These are phyloP conservation scores for Diaporthe amygdali DNA, from an alignment of 2,329 filamentous ascomycete genomes.

Conservation along the genomic window DNA sequence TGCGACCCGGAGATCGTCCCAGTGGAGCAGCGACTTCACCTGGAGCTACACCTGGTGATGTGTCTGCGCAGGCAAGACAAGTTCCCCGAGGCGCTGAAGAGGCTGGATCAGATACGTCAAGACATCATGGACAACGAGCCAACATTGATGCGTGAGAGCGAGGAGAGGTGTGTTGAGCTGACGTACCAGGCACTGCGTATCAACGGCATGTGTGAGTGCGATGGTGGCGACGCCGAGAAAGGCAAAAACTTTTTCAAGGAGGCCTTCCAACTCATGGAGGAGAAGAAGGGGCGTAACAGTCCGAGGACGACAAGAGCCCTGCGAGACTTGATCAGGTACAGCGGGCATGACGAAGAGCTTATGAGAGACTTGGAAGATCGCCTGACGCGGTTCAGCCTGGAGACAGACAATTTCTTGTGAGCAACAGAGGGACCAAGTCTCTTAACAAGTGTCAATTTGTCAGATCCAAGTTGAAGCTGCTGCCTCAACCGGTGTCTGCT, in stretches of 20 bases:
- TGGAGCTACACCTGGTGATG: slow-evolving; percentile 20
- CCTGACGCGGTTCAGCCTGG: neutral
- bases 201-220: slow-evolving; percentile 18
- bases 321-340: slow-evolving; percentile 6
- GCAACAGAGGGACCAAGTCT: neutral
- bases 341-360: slow-evolving; percentile 1
- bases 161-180: slow-evolving; percentile 13
- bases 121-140: slow-evolving; percentile 16
- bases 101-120: neutral
- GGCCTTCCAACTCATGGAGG: slow-evolving; percentile 18
- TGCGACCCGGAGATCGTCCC: neutral
- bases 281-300: slow-evolving; percentile 4
- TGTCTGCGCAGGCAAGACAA: slow-evolving; percentile 12
- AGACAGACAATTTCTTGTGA: neutral
- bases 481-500: neutral
- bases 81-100: slow-evolving; percentile 4
- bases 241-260: slow-evolving; percentile 7
- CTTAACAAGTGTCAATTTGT: neutral
- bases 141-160: neutral
- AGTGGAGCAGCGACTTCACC: slow-evolving; percentile 10
- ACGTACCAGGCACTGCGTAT: slow-evolving; percentile 19
- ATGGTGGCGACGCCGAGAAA: neutral
- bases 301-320: slow-evolving; percentile 16
- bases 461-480: neutral
- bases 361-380: slow-evolving; percentile 9